A percentile compares a stretch with the other conserved stretches of the same genome.
These are phyloP conservation scores for Meira miltonrushii DNA, from an alignment of 1,284 basidiomycete species.

Conservation along the genomic window DNA sequence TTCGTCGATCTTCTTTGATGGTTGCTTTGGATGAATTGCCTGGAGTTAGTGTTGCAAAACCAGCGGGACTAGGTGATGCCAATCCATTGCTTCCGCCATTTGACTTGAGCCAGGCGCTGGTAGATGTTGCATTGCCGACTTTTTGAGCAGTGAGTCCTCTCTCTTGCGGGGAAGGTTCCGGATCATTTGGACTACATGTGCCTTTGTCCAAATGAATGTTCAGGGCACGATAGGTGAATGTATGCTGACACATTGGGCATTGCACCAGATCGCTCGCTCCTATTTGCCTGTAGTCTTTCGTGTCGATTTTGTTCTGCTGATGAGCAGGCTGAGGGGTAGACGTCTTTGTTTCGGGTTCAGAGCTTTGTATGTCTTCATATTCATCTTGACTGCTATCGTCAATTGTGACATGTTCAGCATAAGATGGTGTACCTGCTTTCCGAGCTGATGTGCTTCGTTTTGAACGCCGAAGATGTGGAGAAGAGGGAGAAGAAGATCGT, in stretches of 20 bases:
- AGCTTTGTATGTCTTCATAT: no score
- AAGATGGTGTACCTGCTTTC: no score
- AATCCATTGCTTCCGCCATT: no score
- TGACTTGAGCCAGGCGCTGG: neutral
- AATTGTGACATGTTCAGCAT: no score
- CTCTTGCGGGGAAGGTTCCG: constrained; percentile 21
- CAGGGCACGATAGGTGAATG: constrained; percentile 33
- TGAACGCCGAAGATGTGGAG: no score
- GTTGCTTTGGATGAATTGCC: neutral
- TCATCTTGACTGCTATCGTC: no score
- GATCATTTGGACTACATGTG: constrained; percentile 27
- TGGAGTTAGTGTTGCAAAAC: neutral
- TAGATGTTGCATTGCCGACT: neutral
- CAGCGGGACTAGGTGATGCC: neutral
- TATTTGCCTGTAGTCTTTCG: neutral
- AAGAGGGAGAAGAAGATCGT: no score
- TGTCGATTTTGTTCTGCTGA: no score
- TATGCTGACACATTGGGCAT: constrained; percentile 42
- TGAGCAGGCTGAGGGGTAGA: no score
- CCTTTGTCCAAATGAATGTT: constrained; percentile 41
- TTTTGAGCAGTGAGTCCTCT: constrained; percentile 19
- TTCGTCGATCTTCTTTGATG: constrained; percentile 9
- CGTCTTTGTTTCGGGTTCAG: no score
- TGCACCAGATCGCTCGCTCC: constrained; percentile 23
- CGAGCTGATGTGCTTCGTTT: no score